phyloP scores from a whole-genome alignment of 2,329 filamentous ascomycete species.

The Onygena corvina region DNA sequence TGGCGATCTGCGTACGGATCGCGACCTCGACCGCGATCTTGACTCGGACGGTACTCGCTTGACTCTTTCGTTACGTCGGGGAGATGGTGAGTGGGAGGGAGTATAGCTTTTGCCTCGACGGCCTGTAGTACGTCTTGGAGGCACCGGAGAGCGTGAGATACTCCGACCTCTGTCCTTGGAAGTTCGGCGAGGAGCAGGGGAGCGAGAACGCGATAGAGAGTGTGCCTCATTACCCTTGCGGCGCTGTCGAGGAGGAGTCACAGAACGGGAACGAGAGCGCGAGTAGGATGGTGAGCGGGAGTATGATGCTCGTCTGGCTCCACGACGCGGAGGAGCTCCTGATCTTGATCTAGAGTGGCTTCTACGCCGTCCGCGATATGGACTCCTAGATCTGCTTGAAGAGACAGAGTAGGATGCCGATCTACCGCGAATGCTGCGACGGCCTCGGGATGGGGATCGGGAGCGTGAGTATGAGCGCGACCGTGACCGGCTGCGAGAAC shows the following conservation, averaged over 20 bases:
- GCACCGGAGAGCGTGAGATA: constrained; percentile 22
- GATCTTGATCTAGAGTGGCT: constrained; percentile 30
- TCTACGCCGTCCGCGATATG: constrained; percentile 20
- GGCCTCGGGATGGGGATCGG: constrained; percentile 31
- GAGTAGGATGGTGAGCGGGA: constrained; percentile 23
- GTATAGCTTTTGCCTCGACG: constrained; percentile 13
- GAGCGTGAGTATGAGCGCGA: constrained; percentile 36
- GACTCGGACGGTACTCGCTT: constrained; percentile 12
- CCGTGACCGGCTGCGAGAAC: constrained; percentile 46
- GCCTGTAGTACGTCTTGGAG: constrained; percentile 21
- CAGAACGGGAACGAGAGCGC: constrained; percentile 26
- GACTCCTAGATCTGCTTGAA: constrained; percentile 22
- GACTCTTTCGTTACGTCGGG: constrained; percentile 16
- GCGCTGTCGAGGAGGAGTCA: constrained; percentile 20
- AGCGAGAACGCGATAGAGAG: constrained; percentile 17
- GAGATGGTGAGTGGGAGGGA: constrained; percentile 22
- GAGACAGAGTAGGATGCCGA: constrained; percentile 8
- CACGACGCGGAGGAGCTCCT: constrained; percentile 22
- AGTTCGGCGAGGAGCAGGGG: constrained; percentile 21
- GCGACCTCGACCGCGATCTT: constrained; percentile 17
- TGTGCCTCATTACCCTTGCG: constrained; percentile 15
- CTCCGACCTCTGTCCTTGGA: constrained; percentile 15
- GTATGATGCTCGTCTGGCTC: constrained; percentile 21
- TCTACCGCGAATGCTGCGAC: constrained; percentile 15
- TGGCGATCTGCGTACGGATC: constrained; percentile 18